Base-by-base conservation (phyloP, 2,329 filamentous ascomycete species). In the Zymoseptoria passerinii region DNA sequence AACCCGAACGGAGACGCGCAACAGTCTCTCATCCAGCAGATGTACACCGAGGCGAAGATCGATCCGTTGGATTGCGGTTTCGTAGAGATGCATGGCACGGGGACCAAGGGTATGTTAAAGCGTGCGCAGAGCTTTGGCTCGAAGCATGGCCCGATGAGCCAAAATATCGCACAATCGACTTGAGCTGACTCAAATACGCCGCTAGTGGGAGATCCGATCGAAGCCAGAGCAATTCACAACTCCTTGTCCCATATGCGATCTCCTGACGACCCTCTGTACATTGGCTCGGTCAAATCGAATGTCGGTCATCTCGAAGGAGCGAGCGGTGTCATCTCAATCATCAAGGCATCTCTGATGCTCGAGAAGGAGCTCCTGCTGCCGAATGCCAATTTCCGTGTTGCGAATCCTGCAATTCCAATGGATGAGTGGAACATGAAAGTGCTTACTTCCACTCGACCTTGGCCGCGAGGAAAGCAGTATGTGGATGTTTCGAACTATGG, bases 401-500 rank as follows among this genome's bases (percentile, higher is more conserved):
- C 62, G 8, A 71, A 71, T 50, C 61, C 61, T 3, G 54, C 58
- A 9, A 63, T 81, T 0, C n/a, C 44, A 28, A 44, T 65, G 23
- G 55, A 58, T 3, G 58, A 61, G 23, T 62, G 53, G 27, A 55
- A 60, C 13, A 28, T 64, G 9, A 48, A 57, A 8, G 58, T 66
- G 29, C 61, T 61, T 7, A 61, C 51, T 1, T 27, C 53, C 19
- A 48, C 68, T 8, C 23, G 16, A 52, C 70, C 68, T n/a, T 72
- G 70, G 6, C 72, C 72, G 0, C 27, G 44, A 23, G 54, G 53
- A 3, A 54, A 54, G 4, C 20, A 57, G 20, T 56, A 58, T 19
- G 55, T 58, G n/a, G 50, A 50, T 58, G 74, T 84, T 61, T 83
- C 83, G 64, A 81, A 77, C 59, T 84, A 52, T 13, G 35, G 35